Evolutionary conservation across 2,329 filamentous ascomycete species (phyloP), one percentile per base, ranked within the genome.

Genomic region (Aspergillus proliferans): DNA sequence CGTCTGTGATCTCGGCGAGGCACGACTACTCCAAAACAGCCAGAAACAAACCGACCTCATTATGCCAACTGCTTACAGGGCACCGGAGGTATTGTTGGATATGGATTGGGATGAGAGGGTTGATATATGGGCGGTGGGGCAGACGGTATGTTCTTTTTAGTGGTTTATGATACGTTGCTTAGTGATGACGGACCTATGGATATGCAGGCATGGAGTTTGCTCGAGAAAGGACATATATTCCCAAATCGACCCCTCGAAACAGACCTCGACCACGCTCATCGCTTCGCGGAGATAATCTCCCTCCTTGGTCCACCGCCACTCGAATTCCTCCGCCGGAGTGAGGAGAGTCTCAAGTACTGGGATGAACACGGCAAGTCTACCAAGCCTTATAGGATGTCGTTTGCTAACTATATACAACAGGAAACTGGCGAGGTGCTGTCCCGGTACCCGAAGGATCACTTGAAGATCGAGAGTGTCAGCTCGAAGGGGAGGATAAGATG

Each of bases 41-140:
- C 9, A 43, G n/a, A 62, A 66, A 44, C 67, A 72, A 46, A 34
- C 39, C 14, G 52, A 51, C 0, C 49, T 49, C 4, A 54, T 57
- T 8, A 58, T 56, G 55, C 58, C 56, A 18, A 41, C 43, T 46
- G 43, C 56, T 22, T 61, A 61, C 22, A 46, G 58, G 8, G 53
- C 57, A 3, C 56, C 54, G 18, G 59, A 78, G 54, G 71, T 77
- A 6, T 71, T 76, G 4, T 52, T 78, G 1, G 54, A 62, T 50
- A 61, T 63, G 3, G 57, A 62, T 0, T 77, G 74, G 75, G 58
- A 59, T 2, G 71, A 70, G 44, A 55, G 64, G 19, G 61, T 76
- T 7, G 75, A 78, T 53, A 72, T 78, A 42, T 78, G 74, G 76
- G 73, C 70, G 36, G 56, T 66, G 1, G 75, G 72, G 0, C 68